A percentile compares a stretch with the other conserved stretches of the same genome.
phyloP scores from a whole-genome alignment of 2,329 filamentous ascomycete species.

The Nannizziopsis arthrosporioides region DNA sequence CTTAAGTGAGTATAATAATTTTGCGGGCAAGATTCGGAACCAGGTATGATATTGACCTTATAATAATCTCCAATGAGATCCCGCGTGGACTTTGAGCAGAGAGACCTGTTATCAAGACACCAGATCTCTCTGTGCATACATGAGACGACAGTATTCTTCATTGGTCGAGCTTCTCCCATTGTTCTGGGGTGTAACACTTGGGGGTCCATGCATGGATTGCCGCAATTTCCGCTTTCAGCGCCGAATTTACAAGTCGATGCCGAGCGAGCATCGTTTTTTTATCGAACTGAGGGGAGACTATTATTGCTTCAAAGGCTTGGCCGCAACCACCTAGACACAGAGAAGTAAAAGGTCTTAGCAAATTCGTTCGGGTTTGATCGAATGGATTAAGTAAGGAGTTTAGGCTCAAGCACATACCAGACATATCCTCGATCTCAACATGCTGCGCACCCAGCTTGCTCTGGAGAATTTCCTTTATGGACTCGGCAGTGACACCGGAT shows the following conservation, averaged over 20 bases:
- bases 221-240: conserved; percentile 76
- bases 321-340: conserved; percentile 51
- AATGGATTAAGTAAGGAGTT: conserved; percentile 5
- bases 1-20: no score
- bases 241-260: conserved; percentile 73
- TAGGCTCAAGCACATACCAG: conserved; percentile 48
- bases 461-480: conserved; percentile 56
- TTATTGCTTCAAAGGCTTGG: conserved; percentile 58
- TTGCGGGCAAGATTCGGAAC: no score
- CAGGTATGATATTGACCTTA: no score
- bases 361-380: not conserved
- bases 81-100: no score
- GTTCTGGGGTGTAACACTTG: conserved; percentile 82
- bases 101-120: not conserved
- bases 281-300: conserved; percentile 58
- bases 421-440: conserved; percentile 85
- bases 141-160: conserved; percentile 13
- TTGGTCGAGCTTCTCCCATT: conserved; percentile 62
- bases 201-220: conserved; percentile 91
- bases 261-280: conserved; percentile 68
- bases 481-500: conserved; percentile 58
- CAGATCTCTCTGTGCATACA: not conserved
- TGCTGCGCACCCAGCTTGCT: conserved; percentile 61
- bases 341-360: not conserved
- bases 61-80: no score